A percentile compares a stretch with the other conserved stretches of the same genome.
Conservation (phyloP, 371 early-diverging fungal species). For the Circinella minor region DNA sequence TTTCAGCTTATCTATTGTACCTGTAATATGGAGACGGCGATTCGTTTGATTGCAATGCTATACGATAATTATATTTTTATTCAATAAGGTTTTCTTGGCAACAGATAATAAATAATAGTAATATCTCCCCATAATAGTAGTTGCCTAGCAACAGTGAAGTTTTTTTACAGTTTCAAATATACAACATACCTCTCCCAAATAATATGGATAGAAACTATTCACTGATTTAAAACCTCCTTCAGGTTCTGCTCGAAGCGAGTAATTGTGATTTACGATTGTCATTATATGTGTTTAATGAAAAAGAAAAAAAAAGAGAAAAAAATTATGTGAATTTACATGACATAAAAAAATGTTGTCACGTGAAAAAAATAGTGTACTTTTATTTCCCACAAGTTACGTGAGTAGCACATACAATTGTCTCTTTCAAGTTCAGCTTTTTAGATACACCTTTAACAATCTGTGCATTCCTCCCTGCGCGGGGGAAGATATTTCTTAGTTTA, state of each 20-base stretch:
- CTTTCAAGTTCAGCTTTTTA: not conserved
- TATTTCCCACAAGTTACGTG: not conserved
- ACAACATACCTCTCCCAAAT: constrained; percentile 46
- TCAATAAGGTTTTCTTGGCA: not conserved
- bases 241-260: constrained; percentile 53
- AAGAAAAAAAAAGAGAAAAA: not conserved
- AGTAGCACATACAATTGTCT: not conserved
- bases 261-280: constrained; percentile 57
- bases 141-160: not conserved
- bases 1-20: constrained; percentile 24
- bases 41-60: constrained; percentile 60
- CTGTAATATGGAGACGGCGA: constrained; percentile 60
- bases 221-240: constrained; percentile 55
- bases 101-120: not conserved
- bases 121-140: not conserved
- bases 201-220: constrained; percentile 71
- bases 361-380: not conserved
- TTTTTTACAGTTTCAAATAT: too few relatives aligned
- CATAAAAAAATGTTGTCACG: not conserved
- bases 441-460: not conserved
- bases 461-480: not conserved
- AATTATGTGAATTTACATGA: not conserved
- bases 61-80: too few relatives aligned
- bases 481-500: constrained; percentile 3
- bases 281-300: not conserved